Evolutionary conservation across 2,329 filamentous ascomycete species (phyloP).

Genomic region (Aspergillus candidus): DNA sequence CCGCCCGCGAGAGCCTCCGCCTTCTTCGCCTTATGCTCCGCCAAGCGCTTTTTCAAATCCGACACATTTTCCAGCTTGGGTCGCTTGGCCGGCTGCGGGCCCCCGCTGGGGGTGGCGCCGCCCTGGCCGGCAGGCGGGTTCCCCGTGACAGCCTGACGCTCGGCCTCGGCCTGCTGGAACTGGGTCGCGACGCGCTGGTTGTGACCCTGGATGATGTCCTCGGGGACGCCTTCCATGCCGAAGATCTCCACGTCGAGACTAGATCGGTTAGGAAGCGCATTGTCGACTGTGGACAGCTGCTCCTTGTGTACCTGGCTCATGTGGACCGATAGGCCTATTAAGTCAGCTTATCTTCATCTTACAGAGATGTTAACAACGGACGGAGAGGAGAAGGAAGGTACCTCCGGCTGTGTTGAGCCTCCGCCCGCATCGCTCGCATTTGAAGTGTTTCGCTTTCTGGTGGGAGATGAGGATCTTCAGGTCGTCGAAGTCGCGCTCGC

Average conservation of each 20-base stretch:
- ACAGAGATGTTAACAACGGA: neutral
- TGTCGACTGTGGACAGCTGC: constrained; percentile 77
- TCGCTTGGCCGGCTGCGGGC: constrained; percentile 50
- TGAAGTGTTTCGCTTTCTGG: constrained; percentile 99
- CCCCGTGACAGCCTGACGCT: constrained; percentile 73
- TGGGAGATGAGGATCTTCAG: constrained; percentile 93
- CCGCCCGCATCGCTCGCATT: constrained; percentile 84
- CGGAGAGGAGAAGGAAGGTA: constrained; percentile 31
- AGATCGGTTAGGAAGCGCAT: constrained; percentile 79
- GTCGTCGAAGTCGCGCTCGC: constrained; percentile 98
- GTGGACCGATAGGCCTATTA: constrained; percentile 80
- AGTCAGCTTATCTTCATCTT: neutral
- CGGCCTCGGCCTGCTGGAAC: constrained; percentile 79
- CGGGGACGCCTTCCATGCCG: constrained; percentile 93
- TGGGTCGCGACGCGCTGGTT: constrained; percentile 78
- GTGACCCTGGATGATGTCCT: constrained; percentile 75
- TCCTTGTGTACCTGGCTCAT: constrained; percentile 99
- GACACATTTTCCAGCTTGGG: constrained; percentile 67
- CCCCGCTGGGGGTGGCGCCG: constrained; percentile 37
- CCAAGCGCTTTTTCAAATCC: constrained; percentile 73
- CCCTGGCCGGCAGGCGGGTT: constrained; percentile 61
- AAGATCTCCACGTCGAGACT: constrained; percentile 93
- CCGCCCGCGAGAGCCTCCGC: constrained; percentile 54
- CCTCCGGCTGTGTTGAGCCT: constrained; percentile 91
- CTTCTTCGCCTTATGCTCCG: constrained; percentile 65